Percentiles rank a stretch among this genome's conserved stretches.
Evolutionary conservation across 176 grass and related monocot species (phyloP).

Genomic region (Carex parvula): DNA sequence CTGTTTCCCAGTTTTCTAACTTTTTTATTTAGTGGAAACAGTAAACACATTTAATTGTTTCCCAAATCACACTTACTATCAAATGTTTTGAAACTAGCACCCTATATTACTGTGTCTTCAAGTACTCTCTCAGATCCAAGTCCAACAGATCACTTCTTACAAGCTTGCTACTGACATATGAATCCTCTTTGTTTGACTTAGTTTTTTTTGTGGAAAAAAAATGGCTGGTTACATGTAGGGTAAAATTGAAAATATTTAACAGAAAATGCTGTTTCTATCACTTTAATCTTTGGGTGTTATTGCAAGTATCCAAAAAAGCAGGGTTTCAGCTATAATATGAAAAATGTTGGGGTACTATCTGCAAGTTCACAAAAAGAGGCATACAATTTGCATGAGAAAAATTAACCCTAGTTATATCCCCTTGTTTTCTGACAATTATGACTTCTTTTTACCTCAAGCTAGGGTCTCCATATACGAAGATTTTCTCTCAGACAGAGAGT

Average conservation of each 20-base stretch:
- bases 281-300: background rate
- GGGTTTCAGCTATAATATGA: background rate
- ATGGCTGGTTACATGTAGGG: background rate
- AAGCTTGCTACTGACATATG: background rate
- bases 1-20: background rate
- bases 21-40: background rate
- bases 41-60: background rate
- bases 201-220: background rate
- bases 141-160: background rate
- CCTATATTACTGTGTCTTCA: background rate
- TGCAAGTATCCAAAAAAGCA: background rate
- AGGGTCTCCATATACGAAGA: conserved; percentile 95
- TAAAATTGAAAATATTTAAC: background rate
- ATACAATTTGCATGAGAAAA: background rate
- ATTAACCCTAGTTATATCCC: background rate
- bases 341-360: background rate
- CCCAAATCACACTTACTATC: background rate
- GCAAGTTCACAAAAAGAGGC: background rate
- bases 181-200: background rate
- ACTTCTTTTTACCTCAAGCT: conserved; percentile 55
- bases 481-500: conserved; percentile 76
- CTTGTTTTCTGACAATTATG: conserved; percentile 37
- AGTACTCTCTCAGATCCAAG: background rate
- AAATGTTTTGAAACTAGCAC: background rate
- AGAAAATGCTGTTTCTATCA: background rate